Evolutionary conservation across 2,329 filamentous ascomycete genomes (phyloP).

Genomic region (Apiospora marii): DNA sequence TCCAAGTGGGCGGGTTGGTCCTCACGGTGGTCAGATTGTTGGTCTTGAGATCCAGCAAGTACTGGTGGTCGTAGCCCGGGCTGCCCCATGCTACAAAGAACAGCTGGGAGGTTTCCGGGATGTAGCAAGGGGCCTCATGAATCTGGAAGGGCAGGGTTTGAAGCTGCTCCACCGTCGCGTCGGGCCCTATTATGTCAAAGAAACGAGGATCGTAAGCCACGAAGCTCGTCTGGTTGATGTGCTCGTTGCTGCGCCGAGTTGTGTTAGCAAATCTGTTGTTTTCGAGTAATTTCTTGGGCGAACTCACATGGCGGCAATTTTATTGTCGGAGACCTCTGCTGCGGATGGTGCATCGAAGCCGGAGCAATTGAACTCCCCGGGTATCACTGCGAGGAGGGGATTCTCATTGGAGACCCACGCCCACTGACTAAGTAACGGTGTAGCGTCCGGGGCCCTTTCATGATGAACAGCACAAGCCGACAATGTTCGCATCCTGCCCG

Average conservation of each 20-base stretch:
- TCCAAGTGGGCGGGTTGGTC: slow-evolving; percentile 5
- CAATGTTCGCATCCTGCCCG: neutral
- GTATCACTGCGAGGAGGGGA: slow-evolving; percentile 9
- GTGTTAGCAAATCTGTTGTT: neutral
- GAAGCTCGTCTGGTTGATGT: slow-evolving; percentile 17
- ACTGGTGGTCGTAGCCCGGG: slow-evolving; percentile 15
- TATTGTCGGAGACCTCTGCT: neutral
- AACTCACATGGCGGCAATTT: slow-evolving; percentile 1
- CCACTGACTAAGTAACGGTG: neutral
- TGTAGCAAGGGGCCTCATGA: slow-evolving; percentile 16
- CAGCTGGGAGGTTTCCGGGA: slow-evolving; percentile 11
- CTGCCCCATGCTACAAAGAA: slow-evolving; percentile 4
- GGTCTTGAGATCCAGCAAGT: slow-evolving; percentile 15
- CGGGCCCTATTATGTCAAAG: slow-evolving; percentile 23
- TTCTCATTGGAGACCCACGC: slow-evolving; percentile 22
- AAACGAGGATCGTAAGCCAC: slow-evolving; percentile 17
- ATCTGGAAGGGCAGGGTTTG: slow-evolving; percentile 5
- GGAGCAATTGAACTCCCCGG: slow-evolving; percentile 15
- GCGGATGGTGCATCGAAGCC: slow-evolving; percentile 18
- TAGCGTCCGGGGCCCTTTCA: neutral
- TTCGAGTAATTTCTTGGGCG: no score
- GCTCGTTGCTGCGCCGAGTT: neutral
- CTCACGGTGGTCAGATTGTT: slow-evolving; percentile 3
- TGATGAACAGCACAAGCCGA: neutral
- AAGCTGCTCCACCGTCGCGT: slow-evolving; percentile 9